Conservation (phyloP, 2,329 filamentous ascomycete genomes). For the Penicillium sp. region DNA sequence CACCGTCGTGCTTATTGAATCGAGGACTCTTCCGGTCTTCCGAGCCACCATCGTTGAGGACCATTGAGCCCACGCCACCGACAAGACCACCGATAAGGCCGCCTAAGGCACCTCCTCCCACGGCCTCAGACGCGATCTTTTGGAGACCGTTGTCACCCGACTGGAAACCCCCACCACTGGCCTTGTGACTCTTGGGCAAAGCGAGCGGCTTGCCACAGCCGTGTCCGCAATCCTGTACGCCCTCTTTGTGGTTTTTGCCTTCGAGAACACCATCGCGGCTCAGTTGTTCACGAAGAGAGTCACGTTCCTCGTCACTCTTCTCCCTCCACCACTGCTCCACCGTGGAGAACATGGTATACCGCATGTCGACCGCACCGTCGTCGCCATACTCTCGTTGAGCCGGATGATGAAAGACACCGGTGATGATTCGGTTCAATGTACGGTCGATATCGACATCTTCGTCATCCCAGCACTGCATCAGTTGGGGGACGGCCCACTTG, state of each 20-base stretch:
- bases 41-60: constrained; percentile 53
- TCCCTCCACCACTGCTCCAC: constrained; percentile 78
- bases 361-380: constrained; percentile 67
- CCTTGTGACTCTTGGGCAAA: constrained; percentile 57
- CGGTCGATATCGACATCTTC: constrained; percentile 63
- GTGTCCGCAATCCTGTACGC: constrained; percentile 76
- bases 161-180: constrained; percentile 17
- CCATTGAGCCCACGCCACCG: constrained; percentile 51
- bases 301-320: constrained; percentile 57
- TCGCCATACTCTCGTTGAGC: constrained; percentile 66
- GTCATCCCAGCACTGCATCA: constrained; percentile 84
- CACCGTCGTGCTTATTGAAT: constrained; percentile 5
- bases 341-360: constrained; percentile 69
- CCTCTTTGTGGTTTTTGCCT: constrained; percentile 80
- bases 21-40: constrained; percentile 9
- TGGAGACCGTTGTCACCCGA: constrained; percentile 36
- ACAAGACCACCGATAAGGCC: constrained; percentile 67
- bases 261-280: constrained; percentile 70
- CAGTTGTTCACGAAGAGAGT: constrained; percentile 67
- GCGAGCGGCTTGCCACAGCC: constrained; percentile 75
- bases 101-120: constrained; percentile 61
- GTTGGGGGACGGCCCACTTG: constrained; percentile 79
- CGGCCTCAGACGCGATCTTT: constrained; percentile 54
- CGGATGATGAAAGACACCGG: constrained; percentile 82
- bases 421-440: constrained; percentile 69